Base-by-base conservation (phyloP, 257 asterid species). In the Cinchona pubescens region DNA sequence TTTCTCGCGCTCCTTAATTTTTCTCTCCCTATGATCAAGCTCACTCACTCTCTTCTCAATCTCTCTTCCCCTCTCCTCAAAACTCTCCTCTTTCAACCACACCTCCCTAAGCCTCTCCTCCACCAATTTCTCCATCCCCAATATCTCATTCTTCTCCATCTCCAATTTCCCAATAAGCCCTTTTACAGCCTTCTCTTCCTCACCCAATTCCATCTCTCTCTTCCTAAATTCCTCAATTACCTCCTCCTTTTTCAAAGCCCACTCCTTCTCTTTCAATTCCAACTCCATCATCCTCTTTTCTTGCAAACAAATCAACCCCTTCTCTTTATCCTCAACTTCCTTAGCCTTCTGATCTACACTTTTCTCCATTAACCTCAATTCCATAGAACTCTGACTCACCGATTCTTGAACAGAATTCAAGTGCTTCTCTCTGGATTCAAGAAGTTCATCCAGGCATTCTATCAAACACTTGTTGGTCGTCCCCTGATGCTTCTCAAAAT, bases 211-310 rank as follows among this genome's bases (percentile, higher is more conserved):
- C 19, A 76, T 48, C 1, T 32, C 62, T 67, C 21, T 61, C 73
- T 48, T 74, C 65, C 62, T 84, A 73, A 46, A 70, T 83, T 67
- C 70, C 49, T 51, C 42, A 53, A 29, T 35, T 40, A 49, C 25
- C 35, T 75, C 73, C 30, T 51, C 67, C 56, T 27, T 69, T 7
- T 42, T 71, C 77, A 2, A 38, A 62, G n/a, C 58, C 60, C 45
- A 78, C 64, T 74, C 79, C 43, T 74, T 73, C 77, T 79, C 82
- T 34, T 74, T 60, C 67, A 71, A 23, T 35, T 32, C 72, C 72
- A 73, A 61, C 74, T 71, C 73, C 56, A 51, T 53, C 70, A 63
- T 21, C 68, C 67, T 67, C 11, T 69, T 23, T 19, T 40, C 58
- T 63, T 69, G 49, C 58, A 21, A 6, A 48, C 23, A 5, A 37